Base-by-base conservation (phyloP, 768 basidiomycete species). In the Hericium rajendrae region DNA sequence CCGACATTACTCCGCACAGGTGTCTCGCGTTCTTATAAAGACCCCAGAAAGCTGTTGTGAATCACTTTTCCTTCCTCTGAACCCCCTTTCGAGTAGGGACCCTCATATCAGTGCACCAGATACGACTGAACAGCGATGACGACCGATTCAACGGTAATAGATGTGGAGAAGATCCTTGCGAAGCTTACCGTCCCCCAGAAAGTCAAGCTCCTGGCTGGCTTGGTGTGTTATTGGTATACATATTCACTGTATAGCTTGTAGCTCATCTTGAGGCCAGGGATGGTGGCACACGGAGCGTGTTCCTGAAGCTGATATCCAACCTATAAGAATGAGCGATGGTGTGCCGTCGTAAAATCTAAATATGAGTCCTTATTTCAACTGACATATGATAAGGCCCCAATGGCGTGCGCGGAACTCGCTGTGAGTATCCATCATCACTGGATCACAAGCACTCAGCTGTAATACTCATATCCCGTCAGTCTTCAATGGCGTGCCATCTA, bases 401-500 rank as follows among this genome's bases (percentile, higher is more conserved):
- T 60, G 78, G 78, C 48, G 73, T 76, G 53, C 72, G 78, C 18
- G 78, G 78, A 38, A 74, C 73, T 38, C 67, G 66, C 66, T 78
- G 78, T 77, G 6, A 41, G 55, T 37, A 16, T 38, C 1, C 26
- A 22, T 5, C 15, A 3, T 4, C 8, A 22, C 22, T 6, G 3
- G 3, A 16, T 32, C 18, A 20, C 22, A 12, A 32, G 8, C 22
- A 18, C 22, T 18, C 13, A 2, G 10, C 24, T 53, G 5, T 32
- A 5, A 18, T 18, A 2, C 20, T 26, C 16, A 8, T 8, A 26
- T 4, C 6, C 13, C 3, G 10, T 4, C 54, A 79, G 77, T 80
- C 68, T 80, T 81, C 70, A 81, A 81, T 58, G 78, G 80, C 38
- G 74, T 77, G 9, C 78, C 79, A 0, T 72, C 80, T 1, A 80